These are phyloP conservation scores for Yamadazyma taylorii DNA, from an alignment of 1,139 yeast genomes.

Conservation along the genomic window DNA sequence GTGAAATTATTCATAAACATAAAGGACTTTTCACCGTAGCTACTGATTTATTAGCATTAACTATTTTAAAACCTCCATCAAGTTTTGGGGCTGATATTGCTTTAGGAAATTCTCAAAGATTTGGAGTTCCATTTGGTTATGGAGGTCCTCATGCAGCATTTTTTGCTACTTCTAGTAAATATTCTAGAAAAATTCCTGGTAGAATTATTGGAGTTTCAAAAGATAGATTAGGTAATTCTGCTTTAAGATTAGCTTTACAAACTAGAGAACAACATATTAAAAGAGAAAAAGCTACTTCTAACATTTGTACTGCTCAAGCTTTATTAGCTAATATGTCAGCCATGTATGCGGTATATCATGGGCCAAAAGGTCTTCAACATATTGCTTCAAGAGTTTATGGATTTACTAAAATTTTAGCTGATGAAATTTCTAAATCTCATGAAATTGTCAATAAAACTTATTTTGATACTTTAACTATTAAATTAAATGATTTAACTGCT, in stretches of 20 bases:
- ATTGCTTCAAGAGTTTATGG: conserved; percentile 82
- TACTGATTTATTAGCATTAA: conserved; percentile 85
- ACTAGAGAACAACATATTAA: conserved; percentile 98
- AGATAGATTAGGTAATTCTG: conserved; percentile 87
- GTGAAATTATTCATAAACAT: conserved; percentile 64
- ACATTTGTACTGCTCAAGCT: conserved; percentile 98
- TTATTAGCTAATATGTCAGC: conserved; percentile 93
- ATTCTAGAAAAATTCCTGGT: conserved; percentile 94
- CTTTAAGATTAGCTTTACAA: conserved; percentile 89
- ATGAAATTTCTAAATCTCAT: conserved; percentile 49
- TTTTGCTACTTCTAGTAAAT: conserved; percentile 76
- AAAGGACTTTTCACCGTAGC: conserved; percentile 85
- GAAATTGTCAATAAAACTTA: conserved; percentile 58
- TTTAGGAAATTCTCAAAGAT: conserved; percentile 89
- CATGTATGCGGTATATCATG: conserved; percentile 95
- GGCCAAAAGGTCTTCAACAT: conserved; percentile 81
- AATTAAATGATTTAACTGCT: conserved; percentile 54
- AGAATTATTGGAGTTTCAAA: conserved; percentile 91
- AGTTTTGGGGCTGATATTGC: conserved; percentile 91
- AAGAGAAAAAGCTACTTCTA: conserved; percentile 96
- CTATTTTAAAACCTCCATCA: conserved; percentile 80
- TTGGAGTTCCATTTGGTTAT: conserved; percentile 96
- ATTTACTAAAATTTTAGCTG: conserved; percentile 70
- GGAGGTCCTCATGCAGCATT: conserved; percentile 99
- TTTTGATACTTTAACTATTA: conserved; percentile 86